A percentile compares a stretch with the other conserved stretches of the same genome.
Evolutionary conservation across 2,329 filamentous ascomycete species (phyloP).

Genomic region (Aureobasidium uvarum): DNA sequence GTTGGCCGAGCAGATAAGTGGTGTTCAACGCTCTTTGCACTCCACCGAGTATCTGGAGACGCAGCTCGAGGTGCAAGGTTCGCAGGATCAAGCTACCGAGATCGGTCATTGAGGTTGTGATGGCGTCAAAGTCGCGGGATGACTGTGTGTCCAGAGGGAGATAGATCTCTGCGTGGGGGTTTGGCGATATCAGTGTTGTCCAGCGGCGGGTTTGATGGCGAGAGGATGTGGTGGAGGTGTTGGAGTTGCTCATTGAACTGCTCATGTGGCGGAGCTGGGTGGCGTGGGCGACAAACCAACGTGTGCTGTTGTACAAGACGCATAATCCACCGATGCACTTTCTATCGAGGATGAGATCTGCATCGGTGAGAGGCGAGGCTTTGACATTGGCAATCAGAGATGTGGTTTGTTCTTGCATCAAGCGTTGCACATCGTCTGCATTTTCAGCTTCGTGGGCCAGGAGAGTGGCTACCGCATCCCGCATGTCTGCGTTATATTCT

Average conservation of each 20-base stretch:
- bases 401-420: conserved; percentile 54
- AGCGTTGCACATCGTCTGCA: conserved; percentile 56
- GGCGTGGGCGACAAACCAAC: conserved; percentile 88
- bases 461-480: conserved; percentile 66
- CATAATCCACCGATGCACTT: conserved; percentile 84
- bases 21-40: conserved; percentile 57
- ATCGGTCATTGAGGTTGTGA: conserved; percentile 77
- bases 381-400: conserved; percentile 54
- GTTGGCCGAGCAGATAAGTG: conserved; percentile 60
- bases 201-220: conserved; percentile 67
- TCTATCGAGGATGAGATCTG: conserved; percentile 84
- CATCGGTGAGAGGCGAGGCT: conserved; percentile 64
- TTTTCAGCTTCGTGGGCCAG: conserved; percentile 54
- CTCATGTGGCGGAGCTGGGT: conserved; percentile 80
- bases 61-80: conserved; percentile 84
- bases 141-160: conserved; percentile 86
- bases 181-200: conserved; percentile 69
- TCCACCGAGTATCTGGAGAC: conserved; percentile 80
- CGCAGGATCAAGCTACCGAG: conserved; percentile 76
- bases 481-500: conserved; percentile 65
- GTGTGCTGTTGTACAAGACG: conserved; percentile 94
- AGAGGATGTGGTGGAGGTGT: conserved; percentile 42
- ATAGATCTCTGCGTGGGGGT: conserved; percentile 64
- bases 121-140: conserved; percentile 82
- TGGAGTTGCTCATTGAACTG: conserved; percentile 67